Percentiles rank a stretch among this genome's conserved stretches.
Conservation (phyloP, 305 asterid genomes). For the Coffea humblotiana region DNA sequence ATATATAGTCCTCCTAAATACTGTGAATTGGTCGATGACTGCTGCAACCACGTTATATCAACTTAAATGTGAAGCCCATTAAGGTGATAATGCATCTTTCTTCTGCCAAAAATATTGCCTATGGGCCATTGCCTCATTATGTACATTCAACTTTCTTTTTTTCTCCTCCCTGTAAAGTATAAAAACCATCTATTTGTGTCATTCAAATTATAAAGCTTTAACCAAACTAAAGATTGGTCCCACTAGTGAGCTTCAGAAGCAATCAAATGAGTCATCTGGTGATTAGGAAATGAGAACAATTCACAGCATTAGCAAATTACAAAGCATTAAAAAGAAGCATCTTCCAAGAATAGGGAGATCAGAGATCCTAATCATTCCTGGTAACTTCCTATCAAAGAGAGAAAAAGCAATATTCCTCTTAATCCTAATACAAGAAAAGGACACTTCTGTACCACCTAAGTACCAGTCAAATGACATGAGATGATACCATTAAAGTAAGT, state of each 20-base stretch:
- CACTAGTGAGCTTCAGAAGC: not conserved
- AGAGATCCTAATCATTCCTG: not conserved
- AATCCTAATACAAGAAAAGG: not conserved
- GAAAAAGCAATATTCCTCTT: not conserved
- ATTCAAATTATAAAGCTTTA: not conserved
- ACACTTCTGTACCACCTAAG: not conserved
- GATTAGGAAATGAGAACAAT: not conserved
- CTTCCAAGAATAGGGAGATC: not conserved
- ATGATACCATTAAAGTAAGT: not conserved
- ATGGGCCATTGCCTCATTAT: not conserved
- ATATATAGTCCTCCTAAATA: not conserved
- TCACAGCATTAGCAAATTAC: not conserved
- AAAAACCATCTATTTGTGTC: not conserved
- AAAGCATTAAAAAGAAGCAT: not conserved
- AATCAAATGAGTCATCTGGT: not conserved
- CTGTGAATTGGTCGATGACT: not conserved
- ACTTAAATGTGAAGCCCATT: not conserved
- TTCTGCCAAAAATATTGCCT: not conserved
- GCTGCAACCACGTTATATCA: not conserved
- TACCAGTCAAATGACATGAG: not conserved
- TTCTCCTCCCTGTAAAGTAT: not conserved
- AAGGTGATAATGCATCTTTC: not conserved
- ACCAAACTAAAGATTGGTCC: not conserved
- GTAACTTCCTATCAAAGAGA: not conserved
- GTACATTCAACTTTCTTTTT: not conserved